Evolutionary conservation across 177 flowering plant species (phyloP), one percentile per base, ranked within the genome.

Genomic region (Vitis hybrid): DNA sequence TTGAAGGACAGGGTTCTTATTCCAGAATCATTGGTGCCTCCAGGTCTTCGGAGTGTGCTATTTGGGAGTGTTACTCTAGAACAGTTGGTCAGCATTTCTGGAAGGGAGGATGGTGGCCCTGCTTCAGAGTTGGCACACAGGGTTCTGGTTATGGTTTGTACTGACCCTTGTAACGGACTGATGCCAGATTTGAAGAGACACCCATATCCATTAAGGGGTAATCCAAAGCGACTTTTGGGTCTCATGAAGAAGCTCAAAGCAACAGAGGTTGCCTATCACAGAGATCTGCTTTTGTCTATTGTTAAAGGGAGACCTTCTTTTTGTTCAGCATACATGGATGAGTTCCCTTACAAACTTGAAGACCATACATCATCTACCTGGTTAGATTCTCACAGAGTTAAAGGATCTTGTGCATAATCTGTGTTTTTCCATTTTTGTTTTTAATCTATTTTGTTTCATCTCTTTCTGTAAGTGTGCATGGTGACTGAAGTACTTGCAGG

Each of bases 191-290:
- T 77, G 66, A 77, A 74, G 65, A 78, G 73, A 58, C 72, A 66
- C 55, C 79, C 84, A 61, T 76, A 62, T 70, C 83, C 88, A 16
- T 73, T 91, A 50, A 90, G 70, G 71, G 98, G 99, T 52, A 93
- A 95, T 71, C 76, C 54, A 3, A 87, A 78, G 71, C 82, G 98
- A 65, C 83, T 95, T 10, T 58, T 88, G 78, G 91, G 64, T 16
- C 83, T 95, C 20, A 93, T 93, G 97, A 93, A 87, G 86, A 93
- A 91, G 80, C 84, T 93, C 13, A 88, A 75, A 77, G 90, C 97
- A 65, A 79, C 87, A n/a, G 97, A 91, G 71, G 59, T 78, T 72
- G 83, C 50, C 7, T 76, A 83, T 73, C 99, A 95, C 75, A 84
- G 80, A 62, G 86, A 83, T 50, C 74, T 95, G 70, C 90, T 93